These are phyloP conservation scores for Talaromyces trachyspermus DNA, from an alignment of 495 filamentous ascomycete genomes.

Conservation along the genomic window DNA sequence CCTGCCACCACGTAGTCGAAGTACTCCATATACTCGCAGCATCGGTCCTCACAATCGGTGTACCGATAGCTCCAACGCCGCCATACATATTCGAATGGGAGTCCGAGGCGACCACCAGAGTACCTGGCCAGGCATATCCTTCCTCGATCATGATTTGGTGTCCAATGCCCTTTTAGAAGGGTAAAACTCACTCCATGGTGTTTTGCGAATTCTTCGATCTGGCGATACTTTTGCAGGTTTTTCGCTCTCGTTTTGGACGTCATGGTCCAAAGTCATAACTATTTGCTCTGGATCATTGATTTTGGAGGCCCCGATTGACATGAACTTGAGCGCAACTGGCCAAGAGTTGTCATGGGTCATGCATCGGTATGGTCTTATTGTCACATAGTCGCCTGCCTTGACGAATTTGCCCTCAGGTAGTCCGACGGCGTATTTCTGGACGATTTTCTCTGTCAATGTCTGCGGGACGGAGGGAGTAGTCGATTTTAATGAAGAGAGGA, in stretches of 20 bases:
- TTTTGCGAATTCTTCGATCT: slow-evolving; percentile 82
- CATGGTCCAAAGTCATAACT: slow-evolving; percentile 88
- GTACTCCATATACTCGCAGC: slow-evolving; percentile 85
- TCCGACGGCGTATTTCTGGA: slow-evolving; percentile 68
- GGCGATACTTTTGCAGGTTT: slow-evolving; percentile 77
- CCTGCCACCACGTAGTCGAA: slow-evolving; percentile 79
- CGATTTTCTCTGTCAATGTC: slow-evolving; percentile 89
- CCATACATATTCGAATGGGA: slow-evolving; percentile 88
- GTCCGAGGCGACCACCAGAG: slow-evolving; percentile 73
- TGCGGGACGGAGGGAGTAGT: slow-evolving; percentile 40
- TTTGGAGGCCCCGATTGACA: slow-evolving; percentile 75
- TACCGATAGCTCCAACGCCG: slow-evolving; percentile 71
- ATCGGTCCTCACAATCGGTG: slow-evolving; percentile 80
- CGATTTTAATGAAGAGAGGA: slow-evolving; percentile 35
- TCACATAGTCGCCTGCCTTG: slow-evolving; percentile 75
- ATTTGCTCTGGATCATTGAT: slow-evolving; percentile 68
- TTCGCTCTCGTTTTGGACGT: slow-evolving; percentile 85
- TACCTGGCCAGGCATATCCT: slow-evolving; percentile 77
- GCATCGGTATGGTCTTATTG: slow-evolving; percentile 61
- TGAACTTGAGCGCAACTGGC: slow-evolving; percentile 80
- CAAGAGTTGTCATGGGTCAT: slow-evolving; percentile 95
- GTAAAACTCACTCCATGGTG: slow-evolving; percentile 80
- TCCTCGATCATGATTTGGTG: slow-evolving; percentile 90
- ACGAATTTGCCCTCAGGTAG: slow-evolving; percentile 66
- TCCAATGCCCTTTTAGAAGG: slow-evolving; percentile 79